Percentiles rank a stretch among this genome's conserved stretches.
Evolutionary conservation across 176 grass and related monocot genomes (phyloP).

Genomic region (Stipa capillata): DNA sequence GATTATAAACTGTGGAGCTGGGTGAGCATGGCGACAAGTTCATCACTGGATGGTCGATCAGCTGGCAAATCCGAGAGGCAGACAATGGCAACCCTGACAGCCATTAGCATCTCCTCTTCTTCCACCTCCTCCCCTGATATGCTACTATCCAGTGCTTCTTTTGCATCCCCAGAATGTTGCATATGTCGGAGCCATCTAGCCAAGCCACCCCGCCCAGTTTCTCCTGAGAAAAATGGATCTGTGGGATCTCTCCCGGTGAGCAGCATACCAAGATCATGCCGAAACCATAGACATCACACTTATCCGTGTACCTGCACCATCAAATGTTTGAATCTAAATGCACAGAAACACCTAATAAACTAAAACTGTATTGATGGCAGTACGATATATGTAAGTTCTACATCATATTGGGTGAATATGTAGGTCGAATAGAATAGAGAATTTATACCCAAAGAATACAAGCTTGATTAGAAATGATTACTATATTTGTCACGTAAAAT

Average conservation of each 20-base stretch:
- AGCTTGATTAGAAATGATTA: neutral
- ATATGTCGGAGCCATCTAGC: conserved; percentile 63
- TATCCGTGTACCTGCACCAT: conserved; percentile 81
- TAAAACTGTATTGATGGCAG: neutral
- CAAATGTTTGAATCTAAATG: neutral
- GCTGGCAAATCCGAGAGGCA: conserved; percentile 77
- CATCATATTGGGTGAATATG: neutral
- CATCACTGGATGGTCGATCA: conserved; percentile 88
- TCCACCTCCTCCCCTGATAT: conserved; percentile 60
- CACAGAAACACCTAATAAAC: neutral
- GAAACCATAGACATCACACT: conserved; percentile 90
- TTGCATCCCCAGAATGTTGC: conserved; percentile 70
- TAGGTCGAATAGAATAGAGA: neutral
- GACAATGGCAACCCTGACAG: conserved; percentile 76
- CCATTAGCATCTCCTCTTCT: conserved; percentile 94
- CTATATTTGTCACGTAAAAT: neutral
- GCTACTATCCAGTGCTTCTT: conserved; percentile 63
- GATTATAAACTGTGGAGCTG: conserved; percentile 73
- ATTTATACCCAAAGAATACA: neutral
- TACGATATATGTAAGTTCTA: neutral
- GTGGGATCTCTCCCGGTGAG: conserved; percentile 74
- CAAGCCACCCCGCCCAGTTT: conserved; percentile 45
- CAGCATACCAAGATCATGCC: conserved; percentile 70
- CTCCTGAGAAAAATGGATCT: conserved; percentile 62
- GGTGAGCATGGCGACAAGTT: conserved; percentile 78